A percentile compares a stretch with the other conserved stretches of the same genome.
These are phyloP conservation scores for Strobilomyces confusus DNA, from an alignment of 768 basidiomycete species.

Conservation along the genomic window DNA sequence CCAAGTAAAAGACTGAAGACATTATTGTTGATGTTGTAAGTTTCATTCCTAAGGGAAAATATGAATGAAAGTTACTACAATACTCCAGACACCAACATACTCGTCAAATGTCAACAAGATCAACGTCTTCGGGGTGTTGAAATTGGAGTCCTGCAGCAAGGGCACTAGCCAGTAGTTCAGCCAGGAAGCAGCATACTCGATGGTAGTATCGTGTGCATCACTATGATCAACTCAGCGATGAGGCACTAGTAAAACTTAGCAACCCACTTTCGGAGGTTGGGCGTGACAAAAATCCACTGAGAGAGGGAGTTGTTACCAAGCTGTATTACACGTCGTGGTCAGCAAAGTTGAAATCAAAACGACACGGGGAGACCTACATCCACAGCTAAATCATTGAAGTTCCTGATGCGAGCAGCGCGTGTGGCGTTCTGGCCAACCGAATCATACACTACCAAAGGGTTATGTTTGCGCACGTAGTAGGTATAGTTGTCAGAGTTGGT, in stretches of 20 bases:
- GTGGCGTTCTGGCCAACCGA: slow-evolving; percentile 40
- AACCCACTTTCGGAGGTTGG: slow-evolving; percentile 42
- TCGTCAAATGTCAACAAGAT: slow-evolving; percentile 65
- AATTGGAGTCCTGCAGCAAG: slow-evolving; percentile 44
- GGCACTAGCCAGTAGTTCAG: slow-evolving; percentile 49
- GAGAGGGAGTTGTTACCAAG: slow-evolving; percentile 42
- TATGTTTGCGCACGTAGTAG: slow-evolving; percentile 57
- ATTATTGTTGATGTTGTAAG: slow-evolving; percentile 41
- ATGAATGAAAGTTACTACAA: not conserved
- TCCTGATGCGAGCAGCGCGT: slow-evolving; percentile 45
- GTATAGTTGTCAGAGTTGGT: slow-evolving; percentile 34
- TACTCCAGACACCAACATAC: slow-evolving; percentile 29
- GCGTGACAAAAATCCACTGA: slow-evolving; percentile 62
- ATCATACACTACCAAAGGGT: slow-evolving; percentile 49
- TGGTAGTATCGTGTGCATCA: slow-evolving; percentile 58
- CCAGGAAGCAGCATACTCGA: slow-evolving; percentile 46
- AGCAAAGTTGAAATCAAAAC: not conserved
- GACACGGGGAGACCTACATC: slow-evolving; percentile 36
- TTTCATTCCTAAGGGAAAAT: slow-evolving; percentile 20
- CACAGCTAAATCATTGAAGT: slow-evolving; percentile 58
- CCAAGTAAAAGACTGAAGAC: slow-evolving; percentile 45
- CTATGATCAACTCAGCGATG: slow-evolving; percentile 28
- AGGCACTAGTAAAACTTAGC: not conserved
- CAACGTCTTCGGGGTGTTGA: slow-evolving; percentile 53
- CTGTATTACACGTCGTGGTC: slow-evolving; percentile 3